phyloP scores from a whole-genome alignment of 2,329 filamentous ascomycete genomes.

The Penicillium decumbens region DNA sequence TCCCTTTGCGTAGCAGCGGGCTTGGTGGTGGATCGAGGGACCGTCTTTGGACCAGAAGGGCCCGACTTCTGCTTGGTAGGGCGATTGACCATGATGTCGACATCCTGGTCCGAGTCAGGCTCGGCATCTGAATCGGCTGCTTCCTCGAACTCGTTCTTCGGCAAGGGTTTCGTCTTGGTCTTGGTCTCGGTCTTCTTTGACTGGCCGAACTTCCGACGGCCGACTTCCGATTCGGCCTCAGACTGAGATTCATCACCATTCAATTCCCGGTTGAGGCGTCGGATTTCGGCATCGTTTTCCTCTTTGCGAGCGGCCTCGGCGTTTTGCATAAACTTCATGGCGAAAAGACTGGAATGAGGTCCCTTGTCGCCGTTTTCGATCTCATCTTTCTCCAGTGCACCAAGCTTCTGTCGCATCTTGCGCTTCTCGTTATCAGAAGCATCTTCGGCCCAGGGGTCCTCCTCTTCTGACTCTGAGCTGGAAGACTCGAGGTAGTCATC shows the following conservation, averaged over 20 bases:
- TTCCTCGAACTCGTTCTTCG: slow-evolving; percentile 60
- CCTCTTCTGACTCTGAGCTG: slow-evolving; percentile 58
- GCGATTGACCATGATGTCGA: slow-evolving; percentile 35
- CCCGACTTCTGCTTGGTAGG: slow-evolving; percentile 19
- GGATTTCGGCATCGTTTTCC: slow-evolving; percentile 72
- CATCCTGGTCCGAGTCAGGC: slow-evolving; percentile 27
- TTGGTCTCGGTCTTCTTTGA: slow-evolving; percentile 31
- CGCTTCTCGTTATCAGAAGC: slow-evolving; percentile 34
- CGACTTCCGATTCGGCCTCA: slow-evolving; percentile 54
- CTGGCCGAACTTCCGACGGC: slow-evolving; percentile 52
- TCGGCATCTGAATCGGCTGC: slow-evolving; percentile 50
- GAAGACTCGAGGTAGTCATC: slow-evolving; percentile 50
- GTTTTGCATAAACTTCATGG: slow-evolving; percentile 92
- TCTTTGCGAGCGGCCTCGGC: slow-evolving; percentile 74
- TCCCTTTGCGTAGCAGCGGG: slow-evolving; percentile 17
- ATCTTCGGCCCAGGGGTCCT: slow-evolving; percentile 56
- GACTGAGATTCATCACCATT: slow-evolving; percentile 57
- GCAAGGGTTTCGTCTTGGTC: slow-evolving; percentile 25
- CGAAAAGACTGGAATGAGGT: slow-evolving; percentile 64
- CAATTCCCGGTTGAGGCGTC: slow-evolving; percentile 66
- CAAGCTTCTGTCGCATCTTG: slow-evolving; percentile 40
- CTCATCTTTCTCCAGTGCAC: slow-evolving; percentile 47
- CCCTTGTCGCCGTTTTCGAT: slow-evolving; percentile 35
- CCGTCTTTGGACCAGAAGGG: slow-evolving; percentile 18
- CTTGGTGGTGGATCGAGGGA: slow-evolving; percentile 11